Percentiles rank a stretch among this genome's conserved stretches.
Conservation (phyloP, 805 yeast genomes). For the Maudiozyma pseudohumilis region DNA sequence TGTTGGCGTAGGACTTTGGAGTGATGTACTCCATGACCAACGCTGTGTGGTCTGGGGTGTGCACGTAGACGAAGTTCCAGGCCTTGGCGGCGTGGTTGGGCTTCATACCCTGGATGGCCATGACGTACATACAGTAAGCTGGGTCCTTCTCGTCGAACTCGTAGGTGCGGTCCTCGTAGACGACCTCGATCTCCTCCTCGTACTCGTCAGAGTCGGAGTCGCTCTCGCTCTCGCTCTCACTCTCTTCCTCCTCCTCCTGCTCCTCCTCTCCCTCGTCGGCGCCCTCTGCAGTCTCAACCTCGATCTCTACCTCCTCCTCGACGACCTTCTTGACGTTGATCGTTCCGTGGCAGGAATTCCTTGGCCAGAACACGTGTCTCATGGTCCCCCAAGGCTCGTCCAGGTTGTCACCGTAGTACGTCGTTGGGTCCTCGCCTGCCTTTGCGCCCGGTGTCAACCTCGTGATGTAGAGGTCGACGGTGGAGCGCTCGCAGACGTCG, state of each 20-base stretch:
- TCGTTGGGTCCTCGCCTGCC: slow-evolving; percentile 80
- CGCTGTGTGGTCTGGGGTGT: slow-evolving; percentile 61
- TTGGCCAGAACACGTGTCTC: slow-evolving; percentile 96
- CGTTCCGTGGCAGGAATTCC: slow-evolving; percentile 62
- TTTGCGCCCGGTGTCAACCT: slow-evolving; percentile 71
- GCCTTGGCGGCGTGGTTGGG: slow-evolving; percentile 97
- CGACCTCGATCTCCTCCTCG: slow-evolving; percentile 12
- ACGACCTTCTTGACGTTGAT: slow-evolving; percentile 35
- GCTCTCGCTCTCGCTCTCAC: slow-evolving; percentile 11
- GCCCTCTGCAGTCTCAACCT: slow-evolving; percentile 3
- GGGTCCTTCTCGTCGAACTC: slow-evolving; percentile 19
- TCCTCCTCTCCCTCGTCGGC: slow-evolving; percentile 10
- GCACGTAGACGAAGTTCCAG: slow-evolving; percentile 92
- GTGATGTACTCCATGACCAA: slow-evolving; percentile 93
- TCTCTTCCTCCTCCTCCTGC: slow-evolving; percentile 14
- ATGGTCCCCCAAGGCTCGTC: slow-evolving; percentile 92
- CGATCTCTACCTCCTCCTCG: slow-evolving; percentile 9
- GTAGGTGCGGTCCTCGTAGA: slow-evolving; percentile 17
- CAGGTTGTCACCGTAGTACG: slow-evolving; percentile 76
- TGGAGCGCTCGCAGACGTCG: slow-evolving; percentile 56
- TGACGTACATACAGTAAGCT: slow-evolving; percentile 66
- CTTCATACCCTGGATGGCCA: slow-evolving; percentile 98
- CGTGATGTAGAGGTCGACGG: slow-evolving; percentile 57
- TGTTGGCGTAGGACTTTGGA: slow-evolving; percentile 77
- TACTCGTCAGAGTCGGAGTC: slow-evolving; percentile 10